phyloP scores from a whole-genome alignment of 306 rosid species.

The Senna tora region DNA sequence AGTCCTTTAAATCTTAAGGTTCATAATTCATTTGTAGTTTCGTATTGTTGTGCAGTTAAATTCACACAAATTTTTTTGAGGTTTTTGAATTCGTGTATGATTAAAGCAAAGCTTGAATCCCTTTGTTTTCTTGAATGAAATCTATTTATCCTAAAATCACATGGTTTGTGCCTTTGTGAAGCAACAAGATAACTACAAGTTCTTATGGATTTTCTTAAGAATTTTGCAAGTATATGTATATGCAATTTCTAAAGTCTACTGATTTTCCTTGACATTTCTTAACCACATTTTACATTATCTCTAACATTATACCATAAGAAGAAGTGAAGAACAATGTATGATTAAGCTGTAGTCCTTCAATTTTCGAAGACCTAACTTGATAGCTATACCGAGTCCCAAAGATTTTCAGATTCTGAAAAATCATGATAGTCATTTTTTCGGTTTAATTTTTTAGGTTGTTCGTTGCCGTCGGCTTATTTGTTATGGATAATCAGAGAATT shows the following conservation, averaged over 20 bases:
- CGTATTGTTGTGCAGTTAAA: neutral
- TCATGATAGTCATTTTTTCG: neutral
- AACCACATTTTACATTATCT: neutral
- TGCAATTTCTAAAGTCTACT: neutral
- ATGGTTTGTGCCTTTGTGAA: neutral
- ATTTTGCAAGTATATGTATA: neutral
- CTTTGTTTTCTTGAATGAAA: neutral
- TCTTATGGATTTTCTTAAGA: neutral
- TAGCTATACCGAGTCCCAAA: neutral
- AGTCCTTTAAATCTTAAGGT: too few species aligned
- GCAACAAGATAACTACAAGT: neutral
- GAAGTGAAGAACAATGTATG: neutral
- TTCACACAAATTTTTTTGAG: neutral
- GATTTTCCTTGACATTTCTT: neutral
- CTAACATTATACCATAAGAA: neutral
- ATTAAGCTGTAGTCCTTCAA: neutral
- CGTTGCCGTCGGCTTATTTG: conserved; percentile 66
- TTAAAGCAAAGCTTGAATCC: neutral
- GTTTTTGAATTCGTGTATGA: neutral
- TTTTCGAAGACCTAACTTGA: neutral
- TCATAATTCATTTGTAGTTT: neutral
- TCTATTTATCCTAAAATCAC: neutral
- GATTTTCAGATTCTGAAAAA: conserved; percentile 13
- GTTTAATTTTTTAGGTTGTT: conserved; percentile 52
- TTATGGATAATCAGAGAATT: conserved; percentile 76